Conservation (phyloP, 768 basidiomycete species). For the Thelephora aurantiotincta region DNA sequence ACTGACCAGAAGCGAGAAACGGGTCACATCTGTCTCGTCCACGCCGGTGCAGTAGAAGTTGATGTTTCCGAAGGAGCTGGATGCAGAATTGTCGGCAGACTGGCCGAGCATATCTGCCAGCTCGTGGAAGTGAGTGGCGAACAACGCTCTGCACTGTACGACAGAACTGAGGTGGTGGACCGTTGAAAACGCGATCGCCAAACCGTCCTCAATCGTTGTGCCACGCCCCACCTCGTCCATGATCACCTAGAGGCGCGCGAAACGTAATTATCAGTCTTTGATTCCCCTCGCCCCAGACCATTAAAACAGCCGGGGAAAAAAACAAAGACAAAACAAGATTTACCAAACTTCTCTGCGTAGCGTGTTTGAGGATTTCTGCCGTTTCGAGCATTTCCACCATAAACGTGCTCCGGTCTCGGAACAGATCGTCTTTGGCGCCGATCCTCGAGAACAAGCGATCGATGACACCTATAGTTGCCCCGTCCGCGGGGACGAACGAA, state of each 20-base stretch:
- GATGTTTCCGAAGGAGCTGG: slow-evolving; percentile 42
- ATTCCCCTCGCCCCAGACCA: neutral
- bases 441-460: slow-evolving; percentile 91
- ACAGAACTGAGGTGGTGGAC: slow-evolving; percentile 65
- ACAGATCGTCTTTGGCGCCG: slow-evolving; percentile 91
- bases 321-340: slow-evolving; percentile 16
- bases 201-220: slow-evolving; percentile 82
- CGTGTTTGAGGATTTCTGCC: slow-evolving; percentile 74
- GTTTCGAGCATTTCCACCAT: slow-evolving; percentile 99
- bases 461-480: slow-evolving; percentile 69
- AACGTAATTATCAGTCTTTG: neutral
- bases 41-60: slow-evolving; percentile 87
- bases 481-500: slow-evolving; percentile 84
- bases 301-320: neutral
- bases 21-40: slow-evolving; percentile 56
- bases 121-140: slow-evolving; percentile 98
- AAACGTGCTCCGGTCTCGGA: slow-evolving; percentile 87
- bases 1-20: neutral
- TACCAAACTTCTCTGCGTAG: slow-evolving; percentile 75
- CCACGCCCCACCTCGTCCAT: slow-evolving; percentile 99
- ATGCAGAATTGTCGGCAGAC: slow-evolving; percentile 24
- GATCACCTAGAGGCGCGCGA: slow-evolving; percentile 53
- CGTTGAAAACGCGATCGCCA: slow-evolving; percentile 88
- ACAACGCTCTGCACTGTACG: slow-evolving; percentile 73
- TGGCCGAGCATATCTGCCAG: slow-evolving; percentile 74